Conservation (phyloP, 495 filamentous ascomycete species). For the Hyaloscypha bicolor region DNA sequence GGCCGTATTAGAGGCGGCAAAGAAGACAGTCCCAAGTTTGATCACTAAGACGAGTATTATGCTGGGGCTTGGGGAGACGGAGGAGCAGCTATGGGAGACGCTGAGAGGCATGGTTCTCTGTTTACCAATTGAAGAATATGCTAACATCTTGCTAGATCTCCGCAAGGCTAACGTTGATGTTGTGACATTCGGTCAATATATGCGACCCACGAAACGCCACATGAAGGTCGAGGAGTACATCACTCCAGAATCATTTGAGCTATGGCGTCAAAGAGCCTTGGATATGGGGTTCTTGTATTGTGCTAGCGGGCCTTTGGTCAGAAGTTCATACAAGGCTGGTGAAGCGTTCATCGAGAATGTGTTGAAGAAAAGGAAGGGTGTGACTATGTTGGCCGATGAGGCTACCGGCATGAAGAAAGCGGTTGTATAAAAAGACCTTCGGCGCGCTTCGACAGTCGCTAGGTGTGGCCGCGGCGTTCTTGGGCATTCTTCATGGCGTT, state of each 20-base stretch:
- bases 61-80: constrained; percentile 91
- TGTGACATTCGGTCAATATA: constrained; percentile 98
- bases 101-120: constrained; percentile 55
- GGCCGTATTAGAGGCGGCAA: constrained; percentile 77
- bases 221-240: constrained; percentile 96
- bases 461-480: not conserved
- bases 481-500: not conserved
- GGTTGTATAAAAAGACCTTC: constrained; percentile 24
- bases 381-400: constrained; percentile 26
- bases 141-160: constrained; percentile 54
- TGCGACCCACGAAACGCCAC: constrained; percentile 96
- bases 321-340: constrained; percentile 95
- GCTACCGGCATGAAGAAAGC: constrained; percentile 28
- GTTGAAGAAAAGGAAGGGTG: constrained; percentile 70
- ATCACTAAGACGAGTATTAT: constrained; percentile 98
- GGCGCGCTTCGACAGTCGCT: constrained; percentile 10
- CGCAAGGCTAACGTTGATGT: constrained; percentile 83
- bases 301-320: constrained; percentile 87
- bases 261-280: constrained; percentile 86
- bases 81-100: constrained; percentile 82
- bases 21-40: constrained; percentile 69
- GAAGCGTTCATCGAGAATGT: constrained; percentile 99
- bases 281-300: constrained; percentile 97
- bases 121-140: constrained; percentile 12
- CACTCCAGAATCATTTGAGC: constrained; percentile 84